These are phyloP conservation scores for Uronychia binucleata DNA, from an alignment of 73 alveolate species.

Conservation along the genomic window DNA sequence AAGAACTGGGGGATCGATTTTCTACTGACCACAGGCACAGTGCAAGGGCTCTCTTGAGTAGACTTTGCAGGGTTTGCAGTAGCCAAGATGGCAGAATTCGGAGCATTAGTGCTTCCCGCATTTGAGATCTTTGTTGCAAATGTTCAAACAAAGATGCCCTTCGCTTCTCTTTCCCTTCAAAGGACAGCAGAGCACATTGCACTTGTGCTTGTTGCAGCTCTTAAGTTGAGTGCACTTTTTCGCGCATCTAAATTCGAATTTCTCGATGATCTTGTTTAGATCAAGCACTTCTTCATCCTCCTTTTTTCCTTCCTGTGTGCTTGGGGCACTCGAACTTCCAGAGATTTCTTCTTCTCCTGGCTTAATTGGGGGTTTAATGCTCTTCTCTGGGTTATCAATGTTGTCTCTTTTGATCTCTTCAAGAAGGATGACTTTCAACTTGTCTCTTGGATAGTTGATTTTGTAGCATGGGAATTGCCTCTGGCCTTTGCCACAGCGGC, in stretches of 20 bases:
- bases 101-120: constrained; percentile 94
- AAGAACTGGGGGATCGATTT: constrained; percentile 84
- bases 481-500: constrained; percentile 80
- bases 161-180: constrained; percentile 83
- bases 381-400: not conserved
- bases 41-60: constrained; percentile 80
- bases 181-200: constrained; percentile 88
- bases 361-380: not conserved
- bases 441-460: constrained; percentile 80
- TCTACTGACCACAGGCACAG: constrained; percentile 89
- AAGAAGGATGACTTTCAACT: constrained; percentile 22
- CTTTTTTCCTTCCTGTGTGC: too few relatives aligned
- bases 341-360: not conserved
- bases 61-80: constrained; percentile 93
- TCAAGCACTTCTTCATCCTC: not conserved
- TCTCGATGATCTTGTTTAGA: constrained; percentile 8
- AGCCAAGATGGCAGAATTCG: constrained; percentile 94
- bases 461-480: constrained; percentile 75
- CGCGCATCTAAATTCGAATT: constrained; percentile 70
- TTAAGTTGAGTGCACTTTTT: constrained; percentile 76
- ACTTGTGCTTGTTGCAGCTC: constrained; percentile 87
- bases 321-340: too few relatives aligned
- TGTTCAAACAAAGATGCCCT: constrained; percentile 88
- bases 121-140: constrained; percentile 82
- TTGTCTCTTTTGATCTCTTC: not conserved